Conservation (phyloP, 805 yeast genomes). For the Yamadazyma laniorum region DNA sequence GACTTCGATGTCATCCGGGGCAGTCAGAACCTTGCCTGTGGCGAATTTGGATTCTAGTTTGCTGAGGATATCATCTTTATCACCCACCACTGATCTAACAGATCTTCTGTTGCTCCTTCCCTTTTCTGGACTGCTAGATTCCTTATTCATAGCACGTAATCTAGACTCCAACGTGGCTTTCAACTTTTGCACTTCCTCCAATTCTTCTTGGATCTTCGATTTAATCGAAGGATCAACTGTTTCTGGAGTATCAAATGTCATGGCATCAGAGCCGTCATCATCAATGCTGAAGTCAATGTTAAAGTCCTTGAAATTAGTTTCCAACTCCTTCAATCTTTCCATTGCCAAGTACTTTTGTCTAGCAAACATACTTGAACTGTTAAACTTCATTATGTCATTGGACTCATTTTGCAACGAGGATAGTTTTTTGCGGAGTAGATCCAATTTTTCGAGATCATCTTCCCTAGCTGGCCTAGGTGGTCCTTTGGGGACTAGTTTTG, state of each 20-base stretch:
- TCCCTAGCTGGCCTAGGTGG: constrained; percentile 41
- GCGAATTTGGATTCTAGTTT: constrained; percentile 45
- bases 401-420: constrained; percentile 69
- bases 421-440: constrained; percentile 53
- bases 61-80: constrained; percentile 18
- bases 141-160: constrained; percentile 23
- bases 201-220: constrained; percentile 39
- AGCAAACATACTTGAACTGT: constrained; percentile 56
- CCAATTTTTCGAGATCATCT: constrained; percentile 57
- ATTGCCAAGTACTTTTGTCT: constrained; percentile 65
- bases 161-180: constrained; percentile 41
- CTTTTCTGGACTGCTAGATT: constrained; percentile 10
- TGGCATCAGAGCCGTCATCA: constrained; percentile 11
- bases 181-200: constrained; percentile 41
- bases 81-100: background rate
- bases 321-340: constrained; percentile 70
- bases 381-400: constrained; percentile 70
- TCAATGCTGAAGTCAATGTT: constrained; percentile 49
- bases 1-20: constrained; percentile 8
- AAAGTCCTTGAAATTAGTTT: constrained; percentile 61
- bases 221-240: constrained; percentile 35
- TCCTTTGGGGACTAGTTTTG: constrained; percentile 24
- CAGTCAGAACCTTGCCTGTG: constrained; percentile 40
- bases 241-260: constrained; percentile 14
- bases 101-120: constrained; percentile 14